Base-by-base conservation (phyloP, 2,329 filamentous ascomycete species). In the Arachnopeziza araneosa region DNA sequence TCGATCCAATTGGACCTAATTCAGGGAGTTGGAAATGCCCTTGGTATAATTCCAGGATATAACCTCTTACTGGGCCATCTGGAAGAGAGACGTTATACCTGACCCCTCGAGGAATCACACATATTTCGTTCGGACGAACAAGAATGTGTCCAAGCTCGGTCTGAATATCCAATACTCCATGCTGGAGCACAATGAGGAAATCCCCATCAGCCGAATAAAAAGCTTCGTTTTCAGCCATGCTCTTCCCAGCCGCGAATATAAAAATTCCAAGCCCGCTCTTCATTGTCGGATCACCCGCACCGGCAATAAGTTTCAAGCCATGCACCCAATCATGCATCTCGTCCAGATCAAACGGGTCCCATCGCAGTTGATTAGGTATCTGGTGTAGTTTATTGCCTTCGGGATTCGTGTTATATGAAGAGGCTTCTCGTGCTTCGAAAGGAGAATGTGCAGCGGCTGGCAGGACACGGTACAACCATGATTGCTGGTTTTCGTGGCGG, bases 141-240 rank as follows among this genome's bases (percentile, higher is more conserved):
- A 90, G 81, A 6, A 93, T 76, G 69, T 81, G 83, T 52, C 90
- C 90, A 54, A 93, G 78, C 73, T 93, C 90, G 1, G 90, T 93
- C 68, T 87, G 83, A 63, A 93, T 88, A 69, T 93, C 88, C 49
- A 93, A 76, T 17, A 81, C 80, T 1, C 90, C 90, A 64, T 89
- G 83, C 71, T 93, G 90, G 1, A 88, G 80, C 17, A 93, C 88
- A 63, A 93, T 86, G 59, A 93, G 75, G 67, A 91, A 83, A 71
- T 93, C 90, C 14, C 90, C 90, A 70, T 93, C 90, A 0, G 91
- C 88, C 2, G 88, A 93, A 79, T 93, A 96, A 73, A 93, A 96
- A 0, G 90, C 90, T 55, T 87, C 80, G 49, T 83, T 82, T n/a
- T 80, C 76, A 54, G 80, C 79, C 92, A 96, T 96, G 70, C 87